phyloP scores from a whole-genome alignment of 169 alveolate genomes.

The Theileria luwenshuni region DNA sequence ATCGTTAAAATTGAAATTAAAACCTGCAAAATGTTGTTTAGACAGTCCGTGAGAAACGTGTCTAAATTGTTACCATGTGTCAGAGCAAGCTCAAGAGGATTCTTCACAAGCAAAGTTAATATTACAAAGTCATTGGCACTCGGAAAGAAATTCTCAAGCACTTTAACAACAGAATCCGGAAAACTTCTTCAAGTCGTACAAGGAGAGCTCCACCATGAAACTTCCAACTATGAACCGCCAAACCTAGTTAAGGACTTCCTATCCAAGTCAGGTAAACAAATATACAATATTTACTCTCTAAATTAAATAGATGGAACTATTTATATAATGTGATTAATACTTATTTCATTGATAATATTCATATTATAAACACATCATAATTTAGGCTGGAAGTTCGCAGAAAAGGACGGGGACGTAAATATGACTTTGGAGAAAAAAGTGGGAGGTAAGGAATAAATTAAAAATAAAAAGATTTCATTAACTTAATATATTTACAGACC shows the following conservation, averaged over 20 bases:
- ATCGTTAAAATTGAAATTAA: neutral
- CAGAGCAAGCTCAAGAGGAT: constrained; percentile 9
- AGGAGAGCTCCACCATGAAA: constrained; percentile 81
- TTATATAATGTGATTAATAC: neutral
- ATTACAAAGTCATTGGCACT: neutral
- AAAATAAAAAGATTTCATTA: neutral
- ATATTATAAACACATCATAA: neutral
- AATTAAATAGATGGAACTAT: neutral
- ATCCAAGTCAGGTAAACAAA: constrained; percentile 58
- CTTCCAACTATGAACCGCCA: constrained; percentile 80
- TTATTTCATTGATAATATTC: neutral
- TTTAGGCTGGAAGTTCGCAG: constrained; percentile 80
- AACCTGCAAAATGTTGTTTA: constrained; percentile 12
- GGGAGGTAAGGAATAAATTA: constrained; percentile 60
- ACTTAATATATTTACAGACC: constrained; percentile 24
- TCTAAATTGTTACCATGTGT: constrained; percentile 1
- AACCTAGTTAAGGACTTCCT: constrained; percentile 73
- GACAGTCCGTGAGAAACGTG: constrained; percentile 5
- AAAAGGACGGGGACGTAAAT: constrained; percentile 82
- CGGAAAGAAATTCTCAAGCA: constrained; percentile 19
- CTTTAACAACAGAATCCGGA: constrained; percentile 74
- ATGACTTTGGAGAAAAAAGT: constrained; percentile 79
- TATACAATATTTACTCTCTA: neutral
- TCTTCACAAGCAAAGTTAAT: neutral
- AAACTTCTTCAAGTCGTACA: constrained; percentile 77